Conservation (phyloP, 805 yeast genomes). For the Starmera caribaea region DNA sequence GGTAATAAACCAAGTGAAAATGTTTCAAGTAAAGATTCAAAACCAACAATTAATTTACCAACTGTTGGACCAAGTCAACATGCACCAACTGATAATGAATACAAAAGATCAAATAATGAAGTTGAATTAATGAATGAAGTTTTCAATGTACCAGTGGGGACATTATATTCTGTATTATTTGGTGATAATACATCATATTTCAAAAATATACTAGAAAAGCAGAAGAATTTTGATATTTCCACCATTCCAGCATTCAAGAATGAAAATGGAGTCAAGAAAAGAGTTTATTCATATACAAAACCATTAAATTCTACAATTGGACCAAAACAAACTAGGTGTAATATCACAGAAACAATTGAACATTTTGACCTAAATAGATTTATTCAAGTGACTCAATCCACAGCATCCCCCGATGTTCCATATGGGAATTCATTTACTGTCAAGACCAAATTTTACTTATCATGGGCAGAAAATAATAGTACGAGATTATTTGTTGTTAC, state of each 20-base stretch:
- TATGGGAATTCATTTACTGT: constrained; percentile 67
- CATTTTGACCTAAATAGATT: constrained; percentile 43
- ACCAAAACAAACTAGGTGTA: constrained; percentile 80
- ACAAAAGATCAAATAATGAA: constrained; percentile 38
- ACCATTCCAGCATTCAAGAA: constrained; percentile 31
- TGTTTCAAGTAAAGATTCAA: constrained; percentile 8
- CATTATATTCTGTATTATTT: constrained; percentile 45
- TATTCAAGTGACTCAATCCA: constrained; percentile 50
- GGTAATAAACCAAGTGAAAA: constrained; percentile 4
- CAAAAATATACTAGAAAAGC: constrained; percentile 38
- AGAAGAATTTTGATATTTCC: constrained; percentile 52
- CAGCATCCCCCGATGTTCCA: constrained; percentile 90
- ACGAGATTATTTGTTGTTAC: constrained; percentile 49
- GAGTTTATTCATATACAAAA: constrained; percentile 60
- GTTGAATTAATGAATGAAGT: constrained; percentile 39
- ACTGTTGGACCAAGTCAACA: constrained; percentile 29
- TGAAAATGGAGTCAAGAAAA: constrained; percentile 19
- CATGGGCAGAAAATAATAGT: constrained; percentile 52
- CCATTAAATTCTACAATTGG: constrained; percentile 79
- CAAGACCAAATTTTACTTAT: constrained; percentile 44
- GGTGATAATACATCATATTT: constrained; percentile 48
- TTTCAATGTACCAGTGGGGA: constrained; percentile 59
- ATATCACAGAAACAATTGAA: constrained; percentile 49
- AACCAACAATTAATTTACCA: constrained; percentile 18
- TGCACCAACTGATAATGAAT: constrained; percentile 32